These are phyloP conservation scores for Aspergillus novofumigatus DNA, from an alignment of 2,329 filamentous ascomycete species.

Conservation along the genomic window DNA sequence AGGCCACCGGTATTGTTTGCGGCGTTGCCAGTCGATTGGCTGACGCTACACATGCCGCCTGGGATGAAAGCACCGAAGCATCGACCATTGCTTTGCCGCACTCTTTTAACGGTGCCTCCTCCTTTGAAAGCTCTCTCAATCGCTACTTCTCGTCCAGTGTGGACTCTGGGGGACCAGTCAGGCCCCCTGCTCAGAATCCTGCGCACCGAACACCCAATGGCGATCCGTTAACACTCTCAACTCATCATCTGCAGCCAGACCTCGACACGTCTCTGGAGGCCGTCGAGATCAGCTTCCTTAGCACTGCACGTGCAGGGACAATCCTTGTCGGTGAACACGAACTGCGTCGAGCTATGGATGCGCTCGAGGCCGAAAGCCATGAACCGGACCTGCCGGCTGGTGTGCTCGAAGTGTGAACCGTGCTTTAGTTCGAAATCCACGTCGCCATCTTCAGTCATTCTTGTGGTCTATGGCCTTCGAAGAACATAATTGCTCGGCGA, in stretches of 20 bases:
- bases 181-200: constrained; percentile 9
- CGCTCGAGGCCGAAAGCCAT: constrained; percentile 50
- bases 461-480: not conserved
- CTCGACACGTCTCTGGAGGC: constrained; percentile 29
- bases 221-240: constrained; percentile 6
- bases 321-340: constrained; percentile 79
- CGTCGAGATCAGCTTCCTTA: constrained; percentile 84
- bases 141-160: constrained; percentile 8
- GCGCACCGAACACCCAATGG: constrained; percentile 2
- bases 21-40: constrained; percentile 82
- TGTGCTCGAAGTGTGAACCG: constrained; percentile 25
- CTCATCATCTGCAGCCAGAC: constrained; percentile 31
- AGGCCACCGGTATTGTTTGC: constrained; percentile 92
- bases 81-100: constrained; percentile 11
- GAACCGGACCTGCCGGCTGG: constrained; percentile 13
- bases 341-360: constrained; percentile 67
- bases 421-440: not conserved
- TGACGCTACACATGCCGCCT: constrained; percentile 58
- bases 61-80: constrained; percentile 25
- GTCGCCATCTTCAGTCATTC: not conserved
- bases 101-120: constrained; percentile 14
- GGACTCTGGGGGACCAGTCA: constrained; percentile 12
- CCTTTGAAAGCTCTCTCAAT: constrained; percentile 12
- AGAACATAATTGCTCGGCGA: not conserved
- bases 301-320: constrained; percentile 80